Percentiles rank a stretch among this genome's conserved stretches.
Evolutionary conservation across 1,284 basidiomycete genomes (phyloP).

Genomic region (Caloboletus inedulis): DNA sequence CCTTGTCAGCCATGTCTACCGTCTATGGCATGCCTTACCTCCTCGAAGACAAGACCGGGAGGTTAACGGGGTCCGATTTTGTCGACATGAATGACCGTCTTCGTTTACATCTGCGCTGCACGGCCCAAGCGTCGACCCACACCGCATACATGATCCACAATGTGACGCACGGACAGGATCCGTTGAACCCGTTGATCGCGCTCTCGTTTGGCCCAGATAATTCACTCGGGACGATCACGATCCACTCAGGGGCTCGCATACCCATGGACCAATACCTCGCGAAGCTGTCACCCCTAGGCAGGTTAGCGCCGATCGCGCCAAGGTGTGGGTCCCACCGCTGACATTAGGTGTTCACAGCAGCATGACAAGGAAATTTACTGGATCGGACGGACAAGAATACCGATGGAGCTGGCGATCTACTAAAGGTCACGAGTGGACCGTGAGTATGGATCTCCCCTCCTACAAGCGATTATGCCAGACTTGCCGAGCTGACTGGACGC

Average conservation of each 20-base stretch:
- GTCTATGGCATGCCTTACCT: slow-evolving; percentile 55
- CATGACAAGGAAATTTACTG: slow-evolving; percentile 49
- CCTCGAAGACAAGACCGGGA: slow-evolving; percentile 59
- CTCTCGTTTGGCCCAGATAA: slow-evolving; percentile 51
- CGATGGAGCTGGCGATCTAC: slow-evolving; percentile 50
- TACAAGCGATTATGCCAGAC: neutral
- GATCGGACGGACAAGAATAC: slow-evolving; percentile 57
- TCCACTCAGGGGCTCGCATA: slow-evolving; percentile 37
- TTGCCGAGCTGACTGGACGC: slow-evolving; percentile 4
- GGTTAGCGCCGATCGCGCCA: slow-evolving; percentile 32
- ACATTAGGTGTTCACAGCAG: slow-evolving; percentile 32
- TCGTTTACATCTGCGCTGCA: slow-evolving; percentile 47
- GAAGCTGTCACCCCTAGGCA: slow-evolving; percentile 39
- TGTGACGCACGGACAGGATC: slow-evolving; percentile 25
- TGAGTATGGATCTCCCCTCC: slow-evolving; percentile 30
- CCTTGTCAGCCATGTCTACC: slow-evolving; percentile 30
- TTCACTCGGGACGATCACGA: slow-evolving; percentile 49
- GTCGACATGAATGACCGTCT: slow-evolving; percentile 61
- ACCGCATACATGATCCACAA: slow-evolving; percentile 55
- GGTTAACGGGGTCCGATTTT: slow-evolving; percentile 52
- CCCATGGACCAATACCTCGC: slow-evolving; percentile 52
- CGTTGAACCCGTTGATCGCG: slow-evolving; percentile 40
- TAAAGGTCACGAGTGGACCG: slow-evolving; percentile 58
- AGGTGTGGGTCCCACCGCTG: slow-evolving; percentile 1
- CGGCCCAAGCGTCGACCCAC: slow-evolving; percentile 39